These are phyloP conservation scores for Claviceps africana DNA, from an alignment of 2,329 filamentous ascomycete genomes.

Conservation along the genomic window DNA sequence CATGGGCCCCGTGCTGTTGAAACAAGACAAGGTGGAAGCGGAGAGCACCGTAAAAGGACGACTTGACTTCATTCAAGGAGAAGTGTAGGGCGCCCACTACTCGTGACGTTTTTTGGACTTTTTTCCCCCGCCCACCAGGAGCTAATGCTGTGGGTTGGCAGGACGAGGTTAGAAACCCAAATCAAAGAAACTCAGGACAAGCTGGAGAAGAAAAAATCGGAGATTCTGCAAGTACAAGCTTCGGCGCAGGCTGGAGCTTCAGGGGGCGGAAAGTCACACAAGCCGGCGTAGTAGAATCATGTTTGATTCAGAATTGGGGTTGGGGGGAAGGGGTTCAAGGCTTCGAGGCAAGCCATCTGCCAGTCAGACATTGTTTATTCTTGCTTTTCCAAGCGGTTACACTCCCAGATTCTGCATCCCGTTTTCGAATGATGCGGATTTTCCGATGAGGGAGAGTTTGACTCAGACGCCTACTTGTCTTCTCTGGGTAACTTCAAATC, in stretches of 20 bases:
- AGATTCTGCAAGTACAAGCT: constrained; percentile 44
- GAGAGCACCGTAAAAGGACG: constrained; percentile 81
- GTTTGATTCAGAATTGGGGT: background rate
- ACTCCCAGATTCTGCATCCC: background rate
- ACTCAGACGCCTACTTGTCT: background rate
- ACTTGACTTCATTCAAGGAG: constrained; percentile 81
- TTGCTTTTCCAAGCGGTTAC: background rate
- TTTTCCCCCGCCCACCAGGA: no score
- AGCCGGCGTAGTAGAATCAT: constrained; percentile 9
- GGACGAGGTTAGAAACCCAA: constrained; percentile 30
- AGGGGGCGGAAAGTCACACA: constrained; percentile 18
- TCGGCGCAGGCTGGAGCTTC: constrained; percentile 28
- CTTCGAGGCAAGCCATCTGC: background rate
- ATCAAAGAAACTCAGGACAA: constrained; percentile 43
- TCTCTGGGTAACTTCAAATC: no score
- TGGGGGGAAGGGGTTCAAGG: background rate
- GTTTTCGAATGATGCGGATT: background rate
- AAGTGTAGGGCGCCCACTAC: constrained; percentile 56
- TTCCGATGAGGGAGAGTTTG: background rate
- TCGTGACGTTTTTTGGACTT: no score
- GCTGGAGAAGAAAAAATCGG: constrained; percentile 43
- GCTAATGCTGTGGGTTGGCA: constrained; percentile 11
- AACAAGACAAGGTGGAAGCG: constrained; percentile 86
- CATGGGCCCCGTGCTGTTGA: constrained; percentile 79
- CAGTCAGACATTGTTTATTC: background rate